Percentiles rank a stretch among this genome's conserved stretches.
Conservation (phyloP, 768 basidiomycete genomes). For the Tubosaeta sp. region DNA sequence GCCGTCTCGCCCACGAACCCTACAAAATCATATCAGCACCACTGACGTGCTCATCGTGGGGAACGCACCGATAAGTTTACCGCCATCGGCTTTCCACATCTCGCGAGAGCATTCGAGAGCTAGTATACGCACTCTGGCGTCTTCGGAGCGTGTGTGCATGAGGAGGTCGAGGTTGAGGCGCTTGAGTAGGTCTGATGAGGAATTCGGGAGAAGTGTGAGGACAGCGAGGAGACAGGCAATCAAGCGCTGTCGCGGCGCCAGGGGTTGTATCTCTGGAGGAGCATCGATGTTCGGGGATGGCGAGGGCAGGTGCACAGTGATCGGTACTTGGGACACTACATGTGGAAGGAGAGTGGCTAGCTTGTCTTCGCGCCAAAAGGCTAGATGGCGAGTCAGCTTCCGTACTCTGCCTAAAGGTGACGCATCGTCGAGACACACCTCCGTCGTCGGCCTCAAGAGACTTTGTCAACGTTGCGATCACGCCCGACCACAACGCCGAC, state of each 20-base stretch:
- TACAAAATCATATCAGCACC: conserved; percentile 23
- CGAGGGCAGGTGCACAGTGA: conserved; percentile 35
- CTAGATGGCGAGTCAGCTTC: conserved; percentile 36
- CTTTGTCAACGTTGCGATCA: conserved; percentile 60
- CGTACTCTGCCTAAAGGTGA: not conserved
- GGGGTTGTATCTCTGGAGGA: not conserved
- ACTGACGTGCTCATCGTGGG: not conserved
- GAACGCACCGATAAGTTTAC: conserved; percentile 60
- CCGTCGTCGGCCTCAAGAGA: conserved; percentile 77
- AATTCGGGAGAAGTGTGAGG: conserved; percentile 12
- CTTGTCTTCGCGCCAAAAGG: conserved; percentile 88
- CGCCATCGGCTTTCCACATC: conserved; percentile 77
- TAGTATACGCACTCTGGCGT: conserved; percentile 59
- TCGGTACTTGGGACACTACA: conserved; percentile 62
- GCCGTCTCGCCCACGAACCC: conserved; percentile 79
- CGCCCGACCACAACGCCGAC: conserved; percentile 55
- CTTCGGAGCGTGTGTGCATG: conserved; percentile 88
- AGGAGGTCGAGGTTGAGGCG: conserved; percentile 76
- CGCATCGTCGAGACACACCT: conserved; percentile 41
- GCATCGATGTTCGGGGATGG: not conserved
- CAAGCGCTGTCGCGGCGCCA: conserved; percentile 11
- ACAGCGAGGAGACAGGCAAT: conserved; percentile 18
- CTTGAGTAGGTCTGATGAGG: conserved; percentile 53
- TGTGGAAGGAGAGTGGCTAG: conserved; percentile 56
- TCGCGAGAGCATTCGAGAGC: conserved; percentile 64